Conservation (phyloP, 805 yeast genomes). For the Jamesozyma jinghongensis region DNA sequence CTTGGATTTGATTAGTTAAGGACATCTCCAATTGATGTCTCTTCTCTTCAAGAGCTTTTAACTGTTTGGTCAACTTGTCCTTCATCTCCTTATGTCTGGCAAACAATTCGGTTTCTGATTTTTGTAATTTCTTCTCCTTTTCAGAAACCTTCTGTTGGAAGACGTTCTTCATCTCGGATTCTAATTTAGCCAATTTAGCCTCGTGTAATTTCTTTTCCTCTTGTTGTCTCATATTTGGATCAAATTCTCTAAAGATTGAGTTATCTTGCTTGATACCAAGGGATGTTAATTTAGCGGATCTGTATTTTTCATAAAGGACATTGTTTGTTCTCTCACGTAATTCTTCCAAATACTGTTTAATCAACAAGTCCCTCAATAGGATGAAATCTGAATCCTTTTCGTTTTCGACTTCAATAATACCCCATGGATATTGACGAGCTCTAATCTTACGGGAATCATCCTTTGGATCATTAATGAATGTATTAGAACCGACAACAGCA, state of each 20-base stretch:
- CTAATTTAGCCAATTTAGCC: conserved; percentile 88
- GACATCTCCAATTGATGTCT: conserved; percentile 62
- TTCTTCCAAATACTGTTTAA: conserved; percentile 89
- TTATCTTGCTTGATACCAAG: conserved; percentile 91
- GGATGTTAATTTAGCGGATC: conserved; percentile 67
- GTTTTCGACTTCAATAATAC: conserved; percentile 89
- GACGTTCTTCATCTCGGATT: conserved; percentile 91
- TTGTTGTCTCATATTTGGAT: conserved; percentile 84
- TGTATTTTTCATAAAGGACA: conserved; percentile 74
- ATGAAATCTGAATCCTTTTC: conserved; percentile 89
- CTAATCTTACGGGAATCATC: conserved; percentile 81
- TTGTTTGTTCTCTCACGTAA: conserved; percentile 77
- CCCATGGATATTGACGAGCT: conserved; percentile 97
- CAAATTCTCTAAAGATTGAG: conserved; percentile 87
- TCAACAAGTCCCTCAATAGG: conserved; percentile 75
- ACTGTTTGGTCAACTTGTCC: conserved; percentile 81
- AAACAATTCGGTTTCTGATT: conserved; percentile 93
- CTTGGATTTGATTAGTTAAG: conserved; percentile 31
- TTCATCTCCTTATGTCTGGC: conserved; percentile 96
- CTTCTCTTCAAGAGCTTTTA: conserved; percentile 84
- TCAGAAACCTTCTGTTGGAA: conserved; percentile 94
- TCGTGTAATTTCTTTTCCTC: conserved; percentile 91
- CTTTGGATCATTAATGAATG: conserved; percentile 54
- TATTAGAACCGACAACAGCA: conserved; percentile 88
- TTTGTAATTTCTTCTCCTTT: conserved; percentile 94